Conservation (phyloP, 2,329 filamentous ascomycete genomes). For the Didymella exigua region DNA sequence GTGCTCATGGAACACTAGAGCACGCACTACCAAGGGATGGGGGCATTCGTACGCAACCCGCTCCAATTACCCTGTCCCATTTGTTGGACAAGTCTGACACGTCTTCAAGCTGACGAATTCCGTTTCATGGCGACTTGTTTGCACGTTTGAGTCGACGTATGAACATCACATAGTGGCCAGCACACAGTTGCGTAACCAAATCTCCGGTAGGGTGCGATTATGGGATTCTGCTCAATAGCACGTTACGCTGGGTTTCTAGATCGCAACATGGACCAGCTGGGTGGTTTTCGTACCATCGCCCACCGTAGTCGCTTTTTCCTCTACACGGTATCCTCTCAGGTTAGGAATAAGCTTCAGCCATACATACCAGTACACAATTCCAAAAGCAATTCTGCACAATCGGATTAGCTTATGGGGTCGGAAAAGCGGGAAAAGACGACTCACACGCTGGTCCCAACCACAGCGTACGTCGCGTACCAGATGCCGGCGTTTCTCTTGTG, state of each 20-base stretch:
- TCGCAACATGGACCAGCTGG: constrained; percentile 53
- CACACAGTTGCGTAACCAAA: not conserved
- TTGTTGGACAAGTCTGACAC: not conserved
- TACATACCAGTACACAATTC: constrained; percentile 70
- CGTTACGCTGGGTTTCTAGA: not conserved
- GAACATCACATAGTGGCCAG: not conserved
- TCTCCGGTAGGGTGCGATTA: constrained; percentile 1
- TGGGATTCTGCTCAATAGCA: not conserved
- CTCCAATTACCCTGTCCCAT: not conserved
- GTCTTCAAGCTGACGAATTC: not conserved
- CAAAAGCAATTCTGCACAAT: constrained; percentile 59
- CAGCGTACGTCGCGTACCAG: constrained; percentile 60
- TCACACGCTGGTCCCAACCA: constrained; percentile 60
- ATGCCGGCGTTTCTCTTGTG: constrained; percentile 36
- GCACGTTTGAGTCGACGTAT: not conserved
- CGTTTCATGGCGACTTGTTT: not conserved
- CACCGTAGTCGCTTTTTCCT: constrained; percentile 65
- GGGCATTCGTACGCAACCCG: not conserved
- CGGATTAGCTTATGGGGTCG: not conserved
- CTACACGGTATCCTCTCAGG: constrained; percentile 64
- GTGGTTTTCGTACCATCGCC: constrained; percentile 72
- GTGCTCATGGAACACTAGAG: constrained; percentile 43
- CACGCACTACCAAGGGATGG: constrained; percentile 24
- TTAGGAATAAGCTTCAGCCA: constrained; percentile 67
- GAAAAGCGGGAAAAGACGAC: constrained; percentile 27